phyloP scores from a whole-genome alignment of 164 flowering plant genomes.

The Vitis rupestris region DNA sequence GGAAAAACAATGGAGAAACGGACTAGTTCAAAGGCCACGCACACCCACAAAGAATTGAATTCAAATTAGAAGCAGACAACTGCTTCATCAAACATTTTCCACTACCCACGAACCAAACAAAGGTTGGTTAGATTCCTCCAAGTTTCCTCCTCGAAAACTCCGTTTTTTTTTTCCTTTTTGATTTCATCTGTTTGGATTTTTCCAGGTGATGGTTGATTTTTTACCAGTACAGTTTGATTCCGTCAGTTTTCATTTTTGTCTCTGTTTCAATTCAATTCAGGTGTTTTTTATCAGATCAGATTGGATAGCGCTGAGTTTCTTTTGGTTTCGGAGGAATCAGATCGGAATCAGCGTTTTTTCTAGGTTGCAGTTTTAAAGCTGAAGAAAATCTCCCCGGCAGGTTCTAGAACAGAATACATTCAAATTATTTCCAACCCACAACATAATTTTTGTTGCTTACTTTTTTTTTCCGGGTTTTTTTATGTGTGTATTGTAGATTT shows the following conservation, averaged over 20 bases:
- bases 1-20: slow-evolving; percentile 1
- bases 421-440: background rate
- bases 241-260: too few species aligned
- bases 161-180: too few species aligned
- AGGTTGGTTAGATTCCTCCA: too few species aligned
- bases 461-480: background rate
- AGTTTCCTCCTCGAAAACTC: too few species aligned
- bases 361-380: too few species aligned
- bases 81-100: background rate
- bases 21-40: slow-evolving; percentile 17
- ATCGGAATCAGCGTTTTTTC: slow-evolving; percentile 4
- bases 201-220: too few species aligned
- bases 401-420: background rate
- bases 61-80: background rate
- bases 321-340: slow-evolving; percentile 6
- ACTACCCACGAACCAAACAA: background rate
- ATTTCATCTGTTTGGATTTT: too few species aligned
- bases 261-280: too few species aligned
- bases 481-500: too few species aligned
- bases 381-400: background rate
- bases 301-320: background rate
- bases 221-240: too few species aligned
- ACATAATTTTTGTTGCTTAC: background rate
- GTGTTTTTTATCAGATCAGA: too few species aligned
- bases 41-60: slow-evolving; percentile 1